Conservation (phyloP, 192 early-diverging fungal species). For the Coemansia brasiliensis region DNA sequence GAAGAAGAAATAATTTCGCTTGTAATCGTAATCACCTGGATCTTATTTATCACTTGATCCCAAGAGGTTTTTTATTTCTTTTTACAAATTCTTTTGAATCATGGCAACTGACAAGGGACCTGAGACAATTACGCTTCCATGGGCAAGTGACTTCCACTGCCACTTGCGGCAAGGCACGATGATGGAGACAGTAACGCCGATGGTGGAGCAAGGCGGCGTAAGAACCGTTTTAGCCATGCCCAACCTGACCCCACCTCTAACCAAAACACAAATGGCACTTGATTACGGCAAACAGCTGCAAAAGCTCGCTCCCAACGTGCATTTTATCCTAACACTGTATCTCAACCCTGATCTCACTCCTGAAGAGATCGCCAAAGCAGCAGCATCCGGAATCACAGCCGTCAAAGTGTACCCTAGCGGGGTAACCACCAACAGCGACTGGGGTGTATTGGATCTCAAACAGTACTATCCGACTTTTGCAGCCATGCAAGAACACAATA, state of each 20-base stretch:
- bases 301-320: conserved; percentile 78
- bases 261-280: conserved; percentile 81
- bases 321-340: conserved; percentile 93
- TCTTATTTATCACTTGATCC: neutral
- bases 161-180: conserved; percentile 91
- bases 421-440: conserved; percentile 96
- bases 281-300: conserved; percentile 80
- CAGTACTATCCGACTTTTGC: conserved; percentile 90
- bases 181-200: conserved; percentile 87
- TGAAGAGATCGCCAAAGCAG: conserved; percentile 85
- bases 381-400: conserved; percentile 78
- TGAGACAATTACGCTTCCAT: conserved; percentile 63
- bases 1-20: no score
- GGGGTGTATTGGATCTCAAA: conserved; percentile 74
- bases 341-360: conserved; percentile 83
- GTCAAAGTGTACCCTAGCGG: conserved; percentile 94
- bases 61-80: neutral
- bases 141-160: conserved; percentile 86
- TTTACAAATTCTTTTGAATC: neutral
- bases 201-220: conserved; percentile 76
- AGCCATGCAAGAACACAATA: conserved; percentile 91
- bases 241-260: conserved; percentile 90
- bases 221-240: conserved; percentile 94
- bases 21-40: neutral
- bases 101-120: conserved; percentile 6